Evolutionary conservation across 2,329 filamentous ascomycete genomes (phyloP).

Genomic region (Pseudofabraea citricarpa): DNA sequence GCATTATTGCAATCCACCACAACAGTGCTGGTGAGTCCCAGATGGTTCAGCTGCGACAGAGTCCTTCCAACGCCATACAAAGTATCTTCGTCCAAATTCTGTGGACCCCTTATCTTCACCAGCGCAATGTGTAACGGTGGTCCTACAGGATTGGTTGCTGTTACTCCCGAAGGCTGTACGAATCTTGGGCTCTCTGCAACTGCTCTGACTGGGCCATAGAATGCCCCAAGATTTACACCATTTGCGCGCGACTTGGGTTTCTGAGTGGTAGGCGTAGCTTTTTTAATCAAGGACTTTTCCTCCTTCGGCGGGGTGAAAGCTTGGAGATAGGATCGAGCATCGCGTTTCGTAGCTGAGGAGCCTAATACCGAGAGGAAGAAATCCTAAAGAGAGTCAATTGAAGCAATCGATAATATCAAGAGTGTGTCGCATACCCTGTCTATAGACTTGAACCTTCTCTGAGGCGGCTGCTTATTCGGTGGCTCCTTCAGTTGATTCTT

Average conservation of each 20-base stretch:
- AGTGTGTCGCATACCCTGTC: constrained; percentile 38
- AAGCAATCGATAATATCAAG: neutral
- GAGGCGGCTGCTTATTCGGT: constrained; percentile 30
- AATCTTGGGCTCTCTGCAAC: constrained; percentile 57
- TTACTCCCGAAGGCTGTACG: constrained; percentile 40
- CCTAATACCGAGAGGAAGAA: constrained; percentile 83
- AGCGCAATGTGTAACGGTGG: constrained; percentile 69
- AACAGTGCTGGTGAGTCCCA: constrained; percentile 78
- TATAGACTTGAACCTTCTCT: constrained; percentile 41
- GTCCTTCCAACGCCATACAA: constrained; percentile 77
- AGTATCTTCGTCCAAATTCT: constrained; percentile 63
- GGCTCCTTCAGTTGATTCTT: constrained; percentile 20
- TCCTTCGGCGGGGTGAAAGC: constrained; percentile 59
- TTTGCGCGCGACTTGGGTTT: constrained; percentile 26
- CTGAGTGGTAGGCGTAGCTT: neutral
- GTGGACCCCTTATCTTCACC: constrained; percentile 75
- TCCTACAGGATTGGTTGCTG: constrained; percentile 4
- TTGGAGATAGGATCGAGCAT: constrained; percentile 86
- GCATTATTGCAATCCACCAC: constrained; percentile 66
- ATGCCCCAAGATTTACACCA: constrained; percentile 55
- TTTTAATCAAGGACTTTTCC: constrained; percentile 14
- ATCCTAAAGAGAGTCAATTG: constrained; percentile 49
- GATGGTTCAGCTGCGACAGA: constrained; percentile 72
- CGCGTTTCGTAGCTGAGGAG: constrained; percentile 85
- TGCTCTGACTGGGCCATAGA: constrained; percentile 53